Base-by-base conservation (phyloP, 2,329 filamentous ascomycete species). In the Sporothrix schenckii region DNA sequence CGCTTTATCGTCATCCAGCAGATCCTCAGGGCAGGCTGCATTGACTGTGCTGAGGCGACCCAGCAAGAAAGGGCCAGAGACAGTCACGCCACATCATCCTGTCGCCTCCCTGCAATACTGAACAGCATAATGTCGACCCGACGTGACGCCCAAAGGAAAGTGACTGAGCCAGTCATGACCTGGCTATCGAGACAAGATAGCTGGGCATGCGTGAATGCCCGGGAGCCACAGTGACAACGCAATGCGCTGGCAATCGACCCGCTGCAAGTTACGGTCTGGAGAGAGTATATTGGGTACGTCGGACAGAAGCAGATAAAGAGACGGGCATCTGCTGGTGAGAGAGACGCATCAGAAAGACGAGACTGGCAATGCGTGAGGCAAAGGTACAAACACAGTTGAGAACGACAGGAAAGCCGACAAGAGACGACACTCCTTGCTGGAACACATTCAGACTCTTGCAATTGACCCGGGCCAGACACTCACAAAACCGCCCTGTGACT, bases 221-320 rank as follows among this genome's bases (percentile, higher is more conserved):
- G 52, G 47, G 47, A 34, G 27, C 27, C 47, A 66, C 47, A 21
- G 27, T 41, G 16, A 30, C 66, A 34, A 54, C 44, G 50, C 68
- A 30, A 65, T 66, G 69, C 69, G 69, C 47, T 70, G 69, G 69
- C 69, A 56, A 21, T 21, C 34, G 58, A 70, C 60, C 69, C 69
- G 60, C 60, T 41, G 30, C 39, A 44, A 68, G 52, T 68, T 68
- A 52, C 66, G 66, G 66, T 68, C 66, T 68, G 66, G 41, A 30
- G 66, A 47, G 4, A 9, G 16, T 6, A 19, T 34, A 34, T 34
- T 34, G 34, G 1, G 34, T 21, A 30, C 4, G 24, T 30, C n/a
- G 34, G 47, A 63, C 27, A 30, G 14, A 53, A 16, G 34, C 34
- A 65, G 60, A 69, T 65, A 69, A 69, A 69, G 66, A 61, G 41